These are phyloP conservation scores for Funneliformis caledonium DNA, from an alignment of 371 early-diverging fungal genomes.

Conservation along the genomic window DNA sequence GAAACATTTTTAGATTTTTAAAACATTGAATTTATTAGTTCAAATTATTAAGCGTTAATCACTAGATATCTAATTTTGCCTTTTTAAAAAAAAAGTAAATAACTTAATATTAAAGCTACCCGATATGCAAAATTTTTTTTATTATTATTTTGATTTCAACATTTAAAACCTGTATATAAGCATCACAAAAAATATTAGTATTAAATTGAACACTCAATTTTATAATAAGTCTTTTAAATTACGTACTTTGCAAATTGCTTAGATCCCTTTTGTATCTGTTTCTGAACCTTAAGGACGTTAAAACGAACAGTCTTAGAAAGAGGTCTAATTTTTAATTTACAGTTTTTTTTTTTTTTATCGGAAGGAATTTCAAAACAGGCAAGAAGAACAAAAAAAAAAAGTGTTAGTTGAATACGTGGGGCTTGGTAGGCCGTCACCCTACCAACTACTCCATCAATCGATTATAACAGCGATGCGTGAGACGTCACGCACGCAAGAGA, in stretches of 20 bases:
- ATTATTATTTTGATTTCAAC: neutral
- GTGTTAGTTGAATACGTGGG: neutral
- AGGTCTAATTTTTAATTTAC: conserved; percentile 59
- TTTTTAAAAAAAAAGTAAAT: too few relatives aligned
- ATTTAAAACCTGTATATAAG: neutral
- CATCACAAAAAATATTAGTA: neutral
- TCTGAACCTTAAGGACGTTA: conserved; percentile 98
- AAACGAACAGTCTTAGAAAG: conserved; percentile 99
- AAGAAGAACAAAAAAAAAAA: too few relatives aligned
- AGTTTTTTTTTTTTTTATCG: neutral
- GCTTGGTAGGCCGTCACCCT: neutral
- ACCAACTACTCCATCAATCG: neutral
- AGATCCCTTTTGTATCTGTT: conserved; percentile 83
- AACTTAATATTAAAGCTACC: neutral
- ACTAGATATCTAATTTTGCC: too few relatives aligned
- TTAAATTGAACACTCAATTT: neutral
- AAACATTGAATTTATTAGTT: too few relatives aligned
- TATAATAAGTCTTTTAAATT: neutral
- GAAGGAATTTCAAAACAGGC: too few relatives aligned
- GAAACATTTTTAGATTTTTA: too few relatives aligned
- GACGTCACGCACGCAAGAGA: neutral
- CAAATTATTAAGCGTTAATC: too few relatives aligned
- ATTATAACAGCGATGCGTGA: neutral
- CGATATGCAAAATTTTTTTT: neutral
- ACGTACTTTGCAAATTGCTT: conserved; percentile 93